Conservation (phyloP, 2,329 filamentous ascomycete species). For the Fusarium palustre region DNA sequence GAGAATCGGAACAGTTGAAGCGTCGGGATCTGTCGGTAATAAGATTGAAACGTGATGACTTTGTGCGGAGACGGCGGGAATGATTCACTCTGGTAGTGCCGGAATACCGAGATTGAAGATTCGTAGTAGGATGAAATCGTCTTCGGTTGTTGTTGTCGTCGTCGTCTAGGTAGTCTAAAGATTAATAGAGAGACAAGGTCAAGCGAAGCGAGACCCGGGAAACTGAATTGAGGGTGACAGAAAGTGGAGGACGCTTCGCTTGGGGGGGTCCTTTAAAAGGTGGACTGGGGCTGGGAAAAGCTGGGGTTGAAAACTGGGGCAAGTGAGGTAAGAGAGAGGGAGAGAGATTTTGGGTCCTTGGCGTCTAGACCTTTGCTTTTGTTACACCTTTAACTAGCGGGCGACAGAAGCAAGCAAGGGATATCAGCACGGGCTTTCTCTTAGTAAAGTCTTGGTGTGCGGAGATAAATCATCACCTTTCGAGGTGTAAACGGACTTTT, state of each 20-base stretch:
- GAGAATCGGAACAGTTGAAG: slow-evolving; percentile 18
- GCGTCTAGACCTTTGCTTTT: slow-evolving; percentile 21
- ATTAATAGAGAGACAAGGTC: slow-evolving; percentile 9
- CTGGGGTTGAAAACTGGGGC: slow-evolving; percentile 42
- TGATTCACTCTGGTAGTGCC: not conserved
- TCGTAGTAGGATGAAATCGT: not conserved
- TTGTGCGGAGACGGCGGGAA: not conserved
- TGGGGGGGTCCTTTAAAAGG: slow-evolving; percentile 18
- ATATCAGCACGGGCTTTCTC: not conserved
- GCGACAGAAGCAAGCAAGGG: not conserved
- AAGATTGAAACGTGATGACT: not conserved
- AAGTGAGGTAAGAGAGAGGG: not conserved
- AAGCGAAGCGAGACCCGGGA: slow-evolving; percentile 16
- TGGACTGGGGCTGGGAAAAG: slow-evolving; percentile 28
- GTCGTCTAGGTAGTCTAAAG: slow-evolving; percentile 14
- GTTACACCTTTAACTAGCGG: slow-evolving; percentile 3
- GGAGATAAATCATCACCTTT: not conserved
- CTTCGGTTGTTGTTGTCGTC: slow-evolving; percentile 25
- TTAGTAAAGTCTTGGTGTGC: not conserved
- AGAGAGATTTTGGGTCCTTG: slow-evolving; percentile 10
- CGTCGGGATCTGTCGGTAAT: not conserved
- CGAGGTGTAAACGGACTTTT: not conserved
- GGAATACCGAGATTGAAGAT: not conserved
- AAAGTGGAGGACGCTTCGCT: slow-evolving; percentile 34
- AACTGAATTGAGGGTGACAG: slow-evolving; percentile 18